These are phyloP conservation scores for Lactarius pseudohatsudake DNA, from an alignment of 768 basidiomycete species.

Conservation along the genomic window DNA sequence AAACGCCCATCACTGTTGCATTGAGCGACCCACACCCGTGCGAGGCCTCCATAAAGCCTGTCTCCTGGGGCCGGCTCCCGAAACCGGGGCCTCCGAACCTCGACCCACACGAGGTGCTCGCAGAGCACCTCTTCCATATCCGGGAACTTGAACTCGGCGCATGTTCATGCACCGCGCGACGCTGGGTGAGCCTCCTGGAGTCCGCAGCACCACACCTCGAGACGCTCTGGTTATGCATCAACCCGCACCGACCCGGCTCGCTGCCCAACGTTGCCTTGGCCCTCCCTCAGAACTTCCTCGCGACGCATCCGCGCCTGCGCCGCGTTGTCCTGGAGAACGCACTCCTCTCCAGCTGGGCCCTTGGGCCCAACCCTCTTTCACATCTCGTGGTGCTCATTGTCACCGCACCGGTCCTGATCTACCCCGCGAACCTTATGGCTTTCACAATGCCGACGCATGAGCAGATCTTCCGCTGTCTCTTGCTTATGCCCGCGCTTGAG, in stretches of 20 bases:
- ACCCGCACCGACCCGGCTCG: conserved; percentile 3
- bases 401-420: background rate
- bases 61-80: conserved; percentile 2
- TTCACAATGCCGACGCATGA: background rate
- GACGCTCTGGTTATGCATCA: conserved; percentile 2
- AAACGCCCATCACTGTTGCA: conserved; percentile 7
- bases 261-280: background rate
- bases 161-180: conserved; percentile 3
- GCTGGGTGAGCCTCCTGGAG: conserved; percentile 14
- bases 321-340: conserved; percentile 6
- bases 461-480: conserved; percentile 12
- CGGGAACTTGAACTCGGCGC: conserved; percentile 12
- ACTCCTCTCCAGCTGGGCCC: conserved; percentile 10
- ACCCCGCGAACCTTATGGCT: background rate
- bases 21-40: conserved; percentile 13
- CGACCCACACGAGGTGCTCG: conserved; percentile 19
- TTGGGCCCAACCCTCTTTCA: background rate
- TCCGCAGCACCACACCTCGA: conserved; percentile 16
- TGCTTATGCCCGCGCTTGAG: conserved; percentile 16
- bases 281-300: conserved; percentile 3
- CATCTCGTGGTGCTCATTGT: background rate
- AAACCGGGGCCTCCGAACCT: background rate
- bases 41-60: conserved; percentile 3
- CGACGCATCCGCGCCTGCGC: conserved; percentile 21
- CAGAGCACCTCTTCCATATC: conserved; percentile 22